Base-by-base conservation (phyloP, 1,139 yeast genomes). In the Cylindricascospora bacillispora region DNA sequence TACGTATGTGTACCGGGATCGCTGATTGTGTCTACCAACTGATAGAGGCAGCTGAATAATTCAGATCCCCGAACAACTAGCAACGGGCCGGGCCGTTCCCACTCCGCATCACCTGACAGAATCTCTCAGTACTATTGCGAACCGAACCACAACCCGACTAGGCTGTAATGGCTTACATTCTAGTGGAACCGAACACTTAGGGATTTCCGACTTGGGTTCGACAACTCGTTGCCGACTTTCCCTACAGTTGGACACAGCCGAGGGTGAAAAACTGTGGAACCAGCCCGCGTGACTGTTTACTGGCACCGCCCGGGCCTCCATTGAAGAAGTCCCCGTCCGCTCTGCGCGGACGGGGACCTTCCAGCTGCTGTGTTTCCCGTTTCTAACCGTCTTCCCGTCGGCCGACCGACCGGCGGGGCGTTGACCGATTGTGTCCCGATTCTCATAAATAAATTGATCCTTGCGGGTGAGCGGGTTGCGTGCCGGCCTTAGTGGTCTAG, bases 161-260 rank as follows among this genome's bases (percentile, higher is more conserved):
- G 37, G 59, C 61, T 57, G 61, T 57, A 35, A 46, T 45, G 62
- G 62, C 57, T 34, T n/a, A n/a, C n/a, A n/a, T 30, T 43, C 33
- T 52, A 47, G 61, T 54, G 59, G 60, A 40, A 56, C 53, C 40
- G 53, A 34, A 26, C 34, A 39, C 47, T 45, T 37, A 31, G 52
- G 34, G 50, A 44, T 38, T 44, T 49, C 40, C 37, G 50, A 38
- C 52, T 40, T 37, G 48, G 52, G 52, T 37, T 36, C 49, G 39
- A 38, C 10, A 7, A 7, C 21, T 7, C 7, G 10, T 18, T 10
- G 21, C 7, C 21, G 21, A n/a, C n/a, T n/a, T n/a, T 37, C 49
- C 52, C 40, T 33, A 32, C 55, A 43, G 53, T 33, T 38, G 40
- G 47, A 40, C 52, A 40, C 43, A 46, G 43, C 31, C 31, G 10